These are phyloP conservation scores for Fraxinus baroniana DNA, from an alignment of 305 asterid genomes.

Conservation along the genomic window DNA sequence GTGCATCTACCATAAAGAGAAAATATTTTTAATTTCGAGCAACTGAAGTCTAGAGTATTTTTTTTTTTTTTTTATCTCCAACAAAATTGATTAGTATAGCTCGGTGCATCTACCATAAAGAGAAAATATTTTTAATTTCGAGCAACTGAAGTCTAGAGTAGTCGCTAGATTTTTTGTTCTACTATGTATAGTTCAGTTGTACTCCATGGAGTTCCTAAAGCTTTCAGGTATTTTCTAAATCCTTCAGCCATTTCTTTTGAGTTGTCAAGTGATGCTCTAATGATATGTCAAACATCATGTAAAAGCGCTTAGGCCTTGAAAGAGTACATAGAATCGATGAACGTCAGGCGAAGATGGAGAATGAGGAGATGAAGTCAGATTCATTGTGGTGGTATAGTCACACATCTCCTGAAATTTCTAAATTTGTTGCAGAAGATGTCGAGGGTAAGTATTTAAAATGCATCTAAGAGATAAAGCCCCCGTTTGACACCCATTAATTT, in stretches of 20 bases:
- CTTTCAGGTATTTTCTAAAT: neutral
- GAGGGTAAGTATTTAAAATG: conserved; percentile 37
- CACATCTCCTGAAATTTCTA: conserved; percentile 24
- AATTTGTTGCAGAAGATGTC: conserved; percentile 51
- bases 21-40: too few species aligned
- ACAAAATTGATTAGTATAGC: neutral
- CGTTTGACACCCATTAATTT: too few species aligned
- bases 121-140: neutral
- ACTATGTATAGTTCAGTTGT: neutral
- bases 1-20: too few species aligned
- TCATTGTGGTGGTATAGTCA: conserved; percentile 25
- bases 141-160: neutral
- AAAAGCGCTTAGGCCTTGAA: neutral
- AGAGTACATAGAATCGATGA: too few species aligned
- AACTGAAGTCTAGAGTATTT: too few species aligned
- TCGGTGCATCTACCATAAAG: neutral
- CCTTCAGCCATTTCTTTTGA: neutral
- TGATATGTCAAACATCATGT: neutral
- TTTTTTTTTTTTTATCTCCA: too few species aligned
- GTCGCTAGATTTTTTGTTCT: neutral
- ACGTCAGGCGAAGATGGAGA: conserved; percentile 52
- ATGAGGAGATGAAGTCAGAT: conserved; percentile 33
- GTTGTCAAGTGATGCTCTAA: neutral
- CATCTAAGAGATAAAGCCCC: neutral
- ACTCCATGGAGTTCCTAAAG: neutral